Base-by-base conservation (phyloP, 1,284 basidiomycete species). In the Ganoderma sinense region DNA sequence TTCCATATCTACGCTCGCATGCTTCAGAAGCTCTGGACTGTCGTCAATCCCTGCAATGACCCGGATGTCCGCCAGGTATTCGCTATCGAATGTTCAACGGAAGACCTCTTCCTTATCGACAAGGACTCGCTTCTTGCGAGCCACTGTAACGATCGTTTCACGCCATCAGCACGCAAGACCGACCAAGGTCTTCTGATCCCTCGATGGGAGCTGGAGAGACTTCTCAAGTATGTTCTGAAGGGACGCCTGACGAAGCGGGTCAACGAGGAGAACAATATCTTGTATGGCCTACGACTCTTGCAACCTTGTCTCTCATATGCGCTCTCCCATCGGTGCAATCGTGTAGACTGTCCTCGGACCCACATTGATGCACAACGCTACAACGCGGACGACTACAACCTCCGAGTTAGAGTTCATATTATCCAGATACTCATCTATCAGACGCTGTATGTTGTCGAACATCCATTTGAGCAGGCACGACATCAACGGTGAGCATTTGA, bases 351-450 rank as follows among this genome's bases (percentile, higher is more conserved):
- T 69, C 78, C 78, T 8, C 77, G 78, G 39, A 79, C 81, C 4
- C 88, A 89, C 69, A 67, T 82, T 14, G 59, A 71, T 10, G 18
- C 70, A 0, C 67, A 69, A 0, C 63, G 75, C 10, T 71, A 85
- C 55, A 75, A 77, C 59, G 41, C 75, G 0, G 76, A 73, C 14
- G 79, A 75, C 69, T 87, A 84, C 70, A 83, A 84, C 55, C 7
- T 67, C 5, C 84, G 83, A 2, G 77, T 88, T 7, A 78, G 82
- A 2, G 75, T 87, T 23, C 81, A 85, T 73, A 74, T 89, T 1
- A 83, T 84, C 60, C 87, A 89, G 68, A 83, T 89, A 2, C 67
- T 80, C 43, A 84, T 89, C 10, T 79, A 84, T 63, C 82, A 86
- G 39, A 68, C 73, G 7, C 69, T 81, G 10, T 75, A 77, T 64